Base-by-base conservation (phyloP, 2,329 filamentous ascomycete species). In the Onygenales sp. region DNA sequence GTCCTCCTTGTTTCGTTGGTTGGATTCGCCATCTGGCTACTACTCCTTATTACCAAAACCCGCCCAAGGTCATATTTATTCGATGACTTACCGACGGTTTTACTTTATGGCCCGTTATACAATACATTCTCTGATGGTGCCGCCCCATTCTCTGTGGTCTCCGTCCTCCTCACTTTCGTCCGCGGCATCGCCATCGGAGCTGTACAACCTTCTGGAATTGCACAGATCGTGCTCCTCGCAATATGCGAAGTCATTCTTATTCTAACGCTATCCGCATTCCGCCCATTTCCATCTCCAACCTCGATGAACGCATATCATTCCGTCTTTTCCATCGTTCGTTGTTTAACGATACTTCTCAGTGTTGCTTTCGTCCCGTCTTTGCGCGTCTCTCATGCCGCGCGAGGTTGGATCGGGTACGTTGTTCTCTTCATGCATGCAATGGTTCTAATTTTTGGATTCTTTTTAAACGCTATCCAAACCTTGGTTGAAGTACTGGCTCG, bases 261-360 rank as follows among this genome's bases (percentile, higher is more conserved):
- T 38, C 76, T 97, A 44, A 92, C 91, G 0, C 74, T 97, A 4
- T 85, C 93, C 62, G 89, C 89, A 7, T 95, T 97, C 73, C 84
- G 87, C 13, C 93, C 93, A 0, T 98, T 94, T 64, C 85, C 92
- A 56, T 84, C 85, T 2, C 84, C 91, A 21, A 97, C 93, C 0
- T 96, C 92, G 32, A 98, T 98, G 93, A 97, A 97, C 66, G 83
- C 89, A 8, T 96, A 96, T 61, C 91, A 97, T 63, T 88, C 86
- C 2, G 82, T 90, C 57, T 95, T 96, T 69, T 82, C 90, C 0
- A 73, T 79, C 2, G 75, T 95, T 11, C 84, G 93, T 36, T 84
- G 96, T 35, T 72, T 88, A 47, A 86, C 86, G 0, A 79, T 90
- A 46, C 74, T 92, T 52, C 73, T 92, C 52, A 89, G 87, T 76